Evolutionary conservation across 345 rosid genomes (phyloP).

Genomic region (Brassica carinata): DNA sequence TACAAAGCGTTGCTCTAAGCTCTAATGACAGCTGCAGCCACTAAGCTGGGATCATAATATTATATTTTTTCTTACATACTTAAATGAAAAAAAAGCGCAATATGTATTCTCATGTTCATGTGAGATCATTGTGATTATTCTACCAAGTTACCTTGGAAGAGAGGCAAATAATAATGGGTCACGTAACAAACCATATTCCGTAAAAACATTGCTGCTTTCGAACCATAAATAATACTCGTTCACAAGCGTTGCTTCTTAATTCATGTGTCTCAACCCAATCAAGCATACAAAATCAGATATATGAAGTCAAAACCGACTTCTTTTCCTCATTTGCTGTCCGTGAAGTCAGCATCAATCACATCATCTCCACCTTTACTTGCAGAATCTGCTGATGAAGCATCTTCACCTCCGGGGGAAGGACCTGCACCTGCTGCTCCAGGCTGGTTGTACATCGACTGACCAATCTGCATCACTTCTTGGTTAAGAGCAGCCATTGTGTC

Average conservation of each 20-base stretch:
- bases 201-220: neutral
- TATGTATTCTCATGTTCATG: too few relatives aligned
- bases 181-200: too few relatives aligned
- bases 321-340: slow-evolving; percentile 72
- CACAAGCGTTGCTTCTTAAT: slow-evolving; percentile 17
- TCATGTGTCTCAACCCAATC: slow-evolving; percentile 1
- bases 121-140: too few relatives aligned
- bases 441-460: slow-evolving; percentile 85
- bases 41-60: too few relatives aligned
- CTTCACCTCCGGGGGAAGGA: slow-evolving; percentile 60
- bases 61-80: too few relatives aligned
- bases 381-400: slow-evolving; percentile 47
- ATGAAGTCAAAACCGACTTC: neutral
- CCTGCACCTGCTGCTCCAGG: slow-evolving; percentile 50
- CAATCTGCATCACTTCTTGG: slow-evolving; percentile 96
- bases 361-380: slow-evolving; percentile 66
- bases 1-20: too few relatives aligned
- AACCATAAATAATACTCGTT: neutral
- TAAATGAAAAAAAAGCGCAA: too few relatives aligned
- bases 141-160: too few relatives aligned
- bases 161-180: too few relatives aligned
- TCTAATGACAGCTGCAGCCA: too few relatives aligned
- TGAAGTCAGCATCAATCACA: slow-evolving; percentile 90
- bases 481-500: slow-evolving; percentile 88
- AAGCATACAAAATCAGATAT: slow-evolving; percentile 36